These are phyloP conservation scores for Boletus tomentosulus DNA, from an alignment of 768 basidiomycete species.

Conservation along the genomic window DNA sequence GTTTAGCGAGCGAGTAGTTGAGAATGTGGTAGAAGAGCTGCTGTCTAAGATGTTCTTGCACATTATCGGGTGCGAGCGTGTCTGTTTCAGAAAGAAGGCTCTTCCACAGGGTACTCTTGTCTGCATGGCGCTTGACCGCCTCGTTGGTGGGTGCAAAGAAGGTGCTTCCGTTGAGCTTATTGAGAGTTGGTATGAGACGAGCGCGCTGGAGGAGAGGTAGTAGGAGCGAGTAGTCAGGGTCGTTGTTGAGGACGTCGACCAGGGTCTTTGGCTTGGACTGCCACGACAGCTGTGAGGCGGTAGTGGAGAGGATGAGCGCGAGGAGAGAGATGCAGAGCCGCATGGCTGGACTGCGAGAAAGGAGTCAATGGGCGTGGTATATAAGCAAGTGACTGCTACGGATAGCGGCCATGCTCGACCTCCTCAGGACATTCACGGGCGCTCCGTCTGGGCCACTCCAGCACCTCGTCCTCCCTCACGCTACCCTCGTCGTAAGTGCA, in stretches of 20 bases:
- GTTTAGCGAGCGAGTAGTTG: conserved; percentile 62
- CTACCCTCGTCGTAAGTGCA: conserved; percentile 55
- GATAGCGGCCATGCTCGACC: conserved; percentile 40
- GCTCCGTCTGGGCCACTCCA: conserved; percentile 53
- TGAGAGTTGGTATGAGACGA: conserved; percentile 87
- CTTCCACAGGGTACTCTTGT: conserved; percentile 31
- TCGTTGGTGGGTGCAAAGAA: conserved; percentile 96
- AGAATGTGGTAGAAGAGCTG: conserved; percentile 93
- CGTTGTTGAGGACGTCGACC: conserved; percentile 70
- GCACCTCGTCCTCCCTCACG: conserved; percentile 52
- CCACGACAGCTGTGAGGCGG: conserved; percentile 24
- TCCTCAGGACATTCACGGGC: conserved; percentile 43
- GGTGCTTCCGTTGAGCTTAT: conserved; percentile 76
- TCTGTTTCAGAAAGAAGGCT: conserved; percentile 28
- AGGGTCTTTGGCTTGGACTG: conserved; percentile 50
- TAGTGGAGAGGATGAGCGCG: conserved; percentile 28
- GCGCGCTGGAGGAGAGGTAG: conserved; percentile 76
- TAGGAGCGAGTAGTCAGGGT: conserved; percentile 75
- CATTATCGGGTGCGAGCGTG: conserved; percentile 59
- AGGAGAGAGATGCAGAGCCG: conserved; percentile 33
- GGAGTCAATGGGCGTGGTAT: neutral
- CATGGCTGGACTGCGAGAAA: conserved; percentile 19
- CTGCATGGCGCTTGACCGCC: conserved; percentile 59
- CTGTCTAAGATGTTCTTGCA: conserved; percentile 80
- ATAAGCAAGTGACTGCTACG: conserved; percentile 8